Evolutionary conservation across 2,329 filamentous ascomycete species (phyloP).

Genomic region (Claviceps sorghi): DNA sequence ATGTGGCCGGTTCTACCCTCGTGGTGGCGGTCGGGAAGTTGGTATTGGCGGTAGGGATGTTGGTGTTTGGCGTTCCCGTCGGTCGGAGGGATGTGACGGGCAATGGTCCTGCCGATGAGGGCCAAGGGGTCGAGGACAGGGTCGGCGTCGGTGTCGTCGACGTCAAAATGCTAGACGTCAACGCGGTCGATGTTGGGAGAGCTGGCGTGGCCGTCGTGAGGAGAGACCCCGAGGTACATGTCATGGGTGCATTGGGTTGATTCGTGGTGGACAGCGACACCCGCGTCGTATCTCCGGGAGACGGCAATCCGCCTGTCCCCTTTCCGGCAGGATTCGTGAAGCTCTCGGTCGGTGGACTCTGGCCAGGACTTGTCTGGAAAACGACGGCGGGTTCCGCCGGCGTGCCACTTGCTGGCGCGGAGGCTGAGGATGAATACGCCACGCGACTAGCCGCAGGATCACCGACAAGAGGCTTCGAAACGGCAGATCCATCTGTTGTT

Average conservation of each 20-base stretch:
- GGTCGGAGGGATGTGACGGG: constrained; percentile 9
- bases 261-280: no score
- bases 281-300: background rate
- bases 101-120: constrained; percentile 1
- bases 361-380: background rate
- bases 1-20: constrained; percentile 26
- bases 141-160: background rate
- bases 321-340: no score
- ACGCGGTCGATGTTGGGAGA: no score
- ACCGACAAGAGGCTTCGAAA: no score
- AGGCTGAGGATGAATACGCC: no score
- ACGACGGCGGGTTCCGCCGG: background rate
- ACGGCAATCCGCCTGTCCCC: no score
- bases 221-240: no score
- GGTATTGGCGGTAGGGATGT: constrained; percentile 28
- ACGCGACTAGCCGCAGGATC: no score
- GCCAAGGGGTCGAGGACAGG: background rate
- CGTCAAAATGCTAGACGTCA: background rate
- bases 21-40: constrained; percentile 22
- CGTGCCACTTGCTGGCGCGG: background rate
- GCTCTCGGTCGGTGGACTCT: background rate
- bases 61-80: constrained; percentile 22
- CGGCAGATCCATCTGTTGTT: no score
- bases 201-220: no score
- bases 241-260: no score